A percentile compares a stretch with the other conserved stretches of the same genome.
These are phyloP conservation scores for Phytophthora citrophthora DNA, from an alignment of 352 stramenopile species.

Conservation along the genomic window DNA sequence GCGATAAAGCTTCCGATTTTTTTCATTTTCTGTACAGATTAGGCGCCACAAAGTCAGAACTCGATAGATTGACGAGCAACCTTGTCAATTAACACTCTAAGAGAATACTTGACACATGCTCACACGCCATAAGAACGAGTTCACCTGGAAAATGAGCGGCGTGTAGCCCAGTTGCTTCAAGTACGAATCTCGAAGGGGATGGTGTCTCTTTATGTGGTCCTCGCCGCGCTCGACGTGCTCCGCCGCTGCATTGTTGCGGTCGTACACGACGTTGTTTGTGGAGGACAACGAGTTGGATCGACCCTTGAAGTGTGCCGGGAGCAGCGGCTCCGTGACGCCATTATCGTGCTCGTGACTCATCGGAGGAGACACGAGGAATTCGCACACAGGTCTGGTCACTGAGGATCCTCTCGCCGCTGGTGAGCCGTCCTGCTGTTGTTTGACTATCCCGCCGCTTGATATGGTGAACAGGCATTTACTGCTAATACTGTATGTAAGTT, in stretches of 20 bases:
- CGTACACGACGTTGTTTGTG: conserved; percentile 22
- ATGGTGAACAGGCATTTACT: too few species aligned
- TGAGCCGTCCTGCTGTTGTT: too few species aligned
- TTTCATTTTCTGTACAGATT: conserved; percentile 57
- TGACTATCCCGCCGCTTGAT: too few species aligned
- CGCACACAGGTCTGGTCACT: background rate
- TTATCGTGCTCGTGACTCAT: conserved; percentile 34
- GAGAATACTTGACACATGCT: conserved; percentile 5
- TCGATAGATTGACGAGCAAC: background rate
- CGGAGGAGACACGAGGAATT: background rate
- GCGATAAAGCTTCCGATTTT: conserved; percentile 76
- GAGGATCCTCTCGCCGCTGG: too few species aligned
- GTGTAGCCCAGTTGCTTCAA: conserved; percentile 81
- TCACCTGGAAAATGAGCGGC: conserved; percentile 80
- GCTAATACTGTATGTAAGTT: too few species aligned
- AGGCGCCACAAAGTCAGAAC: conserved; percentile 11
- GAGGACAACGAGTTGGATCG: conserved; percentile 29
- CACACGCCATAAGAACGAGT: conserved; percentile 16
- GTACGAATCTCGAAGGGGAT: conserved; percentile 67
- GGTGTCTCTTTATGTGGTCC: conserved; percentile 36
- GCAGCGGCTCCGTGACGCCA: conserved; percentile 54
- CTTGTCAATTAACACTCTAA: conserved; percentile 1
- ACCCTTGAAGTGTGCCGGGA: conserved; percentile 49
- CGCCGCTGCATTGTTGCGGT: conserved; percentile 1
- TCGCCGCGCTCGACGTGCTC: conserved; percentile 20